Percentiles rank a stretch among this genome's conserved stretches.
Evolutionary conservation across 2,329 filamentous ascomycete species (phyloP).

Genomic region (Epichloe sp.): DNA sequence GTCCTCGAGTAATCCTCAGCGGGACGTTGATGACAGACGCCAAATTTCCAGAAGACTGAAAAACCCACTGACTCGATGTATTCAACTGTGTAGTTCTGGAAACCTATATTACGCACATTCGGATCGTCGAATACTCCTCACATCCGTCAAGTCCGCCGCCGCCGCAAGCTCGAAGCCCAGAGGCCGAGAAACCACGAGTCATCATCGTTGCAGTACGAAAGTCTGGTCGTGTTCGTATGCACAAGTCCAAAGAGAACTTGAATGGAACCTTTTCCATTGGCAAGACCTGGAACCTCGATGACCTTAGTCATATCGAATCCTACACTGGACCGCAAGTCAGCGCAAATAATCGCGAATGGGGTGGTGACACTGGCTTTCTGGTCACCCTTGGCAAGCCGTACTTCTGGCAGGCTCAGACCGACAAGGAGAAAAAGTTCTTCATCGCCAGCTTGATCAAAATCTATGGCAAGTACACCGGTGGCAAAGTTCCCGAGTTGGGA

Average conservation of each 20-base stretch:
- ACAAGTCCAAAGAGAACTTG: slow-evolving; percentile 91
- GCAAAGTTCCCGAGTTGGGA: slow-evolving; percentile 61
- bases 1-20: background rate
- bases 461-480: slow-evolving; percentile 89
- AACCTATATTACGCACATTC: slow-evolving; percentile 96
- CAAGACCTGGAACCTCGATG: slow-evolving; percentile 95
- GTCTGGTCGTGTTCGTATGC: slow-evolving; percentile 83
- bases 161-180: slow-evolving; percentile 53
- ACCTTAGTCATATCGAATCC: slow-evolving; percentile 71
- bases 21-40: background rate
- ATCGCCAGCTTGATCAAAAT: slow-evolving; percentile 94
- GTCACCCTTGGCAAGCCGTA: slow-evolving; percentile 89
- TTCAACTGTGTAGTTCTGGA: slow-evolving; percentile 35
- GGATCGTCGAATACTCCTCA: slow-evolving; percentile 73
- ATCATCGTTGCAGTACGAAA: slow-evolving; percentile 90
- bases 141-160: slow-evolving; percentile 78
- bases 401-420: slow-evolving; percentile 87
- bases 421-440: slow-evolving; percentile 98
- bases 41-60: background rate
- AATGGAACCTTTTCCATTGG: slow-evolving; percentile 95
- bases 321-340: slow-evolving; percentile 51
- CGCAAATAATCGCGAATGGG: slow-evolving; percentile 58
- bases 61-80: slow-evolving; percentile 6
- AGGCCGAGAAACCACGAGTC: slow-evolving; percentile 75
- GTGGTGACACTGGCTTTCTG: slow-evolving; percentile 69